phyloP scores from a whole-genome alignment of 257 asterid genomes.

The Knoxia roxburghii region DNA sequence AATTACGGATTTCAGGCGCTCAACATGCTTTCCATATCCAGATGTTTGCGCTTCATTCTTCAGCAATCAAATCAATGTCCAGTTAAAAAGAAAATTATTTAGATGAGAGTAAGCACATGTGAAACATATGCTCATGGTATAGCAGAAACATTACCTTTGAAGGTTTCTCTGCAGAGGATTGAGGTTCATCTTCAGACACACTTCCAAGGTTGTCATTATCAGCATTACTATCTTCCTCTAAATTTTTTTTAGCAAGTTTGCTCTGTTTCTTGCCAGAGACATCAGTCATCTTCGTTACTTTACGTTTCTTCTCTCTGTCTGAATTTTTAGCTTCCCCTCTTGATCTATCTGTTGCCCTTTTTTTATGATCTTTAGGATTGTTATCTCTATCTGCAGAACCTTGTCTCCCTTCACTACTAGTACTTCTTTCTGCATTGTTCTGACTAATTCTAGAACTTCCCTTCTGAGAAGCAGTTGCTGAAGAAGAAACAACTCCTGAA shows the following conservation, averaged over 20 bases:
- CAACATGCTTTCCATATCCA: conserved; percentile 70
- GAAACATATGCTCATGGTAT: not conserved
- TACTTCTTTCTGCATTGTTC: conserved; percentile 31
- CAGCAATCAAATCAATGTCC: conserved; percentile 33
- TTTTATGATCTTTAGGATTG: conserved; percentile 34
- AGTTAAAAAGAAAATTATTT: conserved; percentile 7
- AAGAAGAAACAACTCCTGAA: conserved; percentile 34
- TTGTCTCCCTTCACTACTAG: conserved; percentile 31
- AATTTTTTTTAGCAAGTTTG: conserved; percentile 37
- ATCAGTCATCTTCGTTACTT: conserved; percentile 41
- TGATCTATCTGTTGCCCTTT: conserved; percentile 38
- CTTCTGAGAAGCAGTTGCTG: conserved; percentile 40
- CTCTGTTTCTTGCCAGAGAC: conserved; percentile 46
- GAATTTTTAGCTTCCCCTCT: conserved; percentile 34
- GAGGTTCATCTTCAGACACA: conserved; percentile 59
- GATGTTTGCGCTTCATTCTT: conserved; percentile 51
- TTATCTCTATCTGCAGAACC: conserved; percentile 33
- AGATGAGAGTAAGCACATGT: not conserved
- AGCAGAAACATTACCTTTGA: conserved; percentile 37
- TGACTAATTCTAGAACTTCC: conserved; percentile 28
- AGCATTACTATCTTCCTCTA: conserved; percentile 43
- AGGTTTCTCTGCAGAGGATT: conserved; percentile 40
- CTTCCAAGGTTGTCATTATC: conserved; percentile 34
- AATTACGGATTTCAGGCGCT: conserved; percentile 74
- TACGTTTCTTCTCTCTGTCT: conserved; percentile 56